A percentile compares a stretch with the other conserved stretches of the same genome.
phyloP scores from a whole-genome alignment of 257 asterid genomes.

The Fraxinus cuspidata region DNA sequence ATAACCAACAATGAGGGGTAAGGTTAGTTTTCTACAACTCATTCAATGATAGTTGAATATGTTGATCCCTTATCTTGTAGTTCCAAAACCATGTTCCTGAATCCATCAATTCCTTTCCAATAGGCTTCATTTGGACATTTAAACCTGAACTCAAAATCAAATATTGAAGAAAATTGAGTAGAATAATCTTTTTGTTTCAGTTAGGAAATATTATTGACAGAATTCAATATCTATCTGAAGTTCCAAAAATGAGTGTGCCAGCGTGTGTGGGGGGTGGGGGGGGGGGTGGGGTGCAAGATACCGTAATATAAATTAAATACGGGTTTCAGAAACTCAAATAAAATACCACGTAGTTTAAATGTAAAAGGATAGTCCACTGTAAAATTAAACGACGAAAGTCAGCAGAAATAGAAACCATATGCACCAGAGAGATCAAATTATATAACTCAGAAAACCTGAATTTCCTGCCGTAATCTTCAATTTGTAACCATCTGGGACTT shows the following conservation, averaged over 20 bases:
- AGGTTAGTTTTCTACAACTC: conserved; percentile 43
- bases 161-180: not conserved
- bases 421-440: not conserved
- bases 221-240: too few relatives aligned
- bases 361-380: not conserved
- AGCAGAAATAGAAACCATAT: not conserved
- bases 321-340: conserved; percentile 25
- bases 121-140: conserved; percentile 56
- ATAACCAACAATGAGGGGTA: conserved; percentile 27
- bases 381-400: not conserved
- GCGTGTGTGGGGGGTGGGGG: too few relatives aligned
- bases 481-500: conserved; percentile 90
- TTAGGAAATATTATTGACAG: not conserved
- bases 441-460: conserved; percentile 55
- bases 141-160: conserved; percentile 50
- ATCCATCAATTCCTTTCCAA: conserved; percentile 65
- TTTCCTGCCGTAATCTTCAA: conserved; percentile 68
- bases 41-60: conserved; percentile 65
- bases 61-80: conserved; percentile 61
- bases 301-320: not conserved
- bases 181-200: not conserved
- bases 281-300: too few relatives aligned
- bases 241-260: too few relatives aligned
- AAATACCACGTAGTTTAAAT: conserved; percentile 15
- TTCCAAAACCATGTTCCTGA: conserved; percentile 95